phyloP scores from a whole-genome alignment of 257 asterid species.

The Primulina huaijiensis region DNA sequence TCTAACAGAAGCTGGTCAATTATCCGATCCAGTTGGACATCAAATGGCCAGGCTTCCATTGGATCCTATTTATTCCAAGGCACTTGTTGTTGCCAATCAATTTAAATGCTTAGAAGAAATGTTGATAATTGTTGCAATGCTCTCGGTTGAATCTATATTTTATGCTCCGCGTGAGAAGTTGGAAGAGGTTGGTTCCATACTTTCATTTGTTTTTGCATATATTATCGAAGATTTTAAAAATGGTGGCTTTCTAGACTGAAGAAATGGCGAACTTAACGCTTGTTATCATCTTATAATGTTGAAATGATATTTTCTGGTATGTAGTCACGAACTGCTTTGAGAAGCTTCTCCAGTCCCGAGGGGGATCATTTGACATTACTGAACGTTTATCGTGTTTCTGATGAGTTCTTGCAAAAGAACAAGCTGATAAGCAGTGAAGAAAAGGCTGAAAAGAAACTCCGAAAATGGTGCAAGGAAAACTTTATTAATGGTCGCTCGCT shows the following conservation, averaged over 20 bases:
- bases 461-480: slow-evolving; percentile 95
- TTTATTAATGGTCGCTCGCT: slow-evolving; percentile 85
- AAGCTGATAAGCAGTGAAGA: slow-evolving; percentile 42
- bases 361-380: slow-evolving; percentile 94
- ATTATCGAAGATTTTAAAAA: neutral
- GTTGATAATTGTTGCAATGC: slow-evolving; percentile 80
- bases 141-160: slow-evolving; percentile 87
- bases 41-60: slow-evolving; percentile 92
- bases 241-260: neutral
- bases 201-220: too few relatives aligned
- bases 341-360: slow-evolving; percentile 72
- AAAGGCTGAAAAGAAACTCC: slow-evolving; percentile 76
- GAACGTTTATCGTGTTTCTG: slow-evolving; percentile 70
- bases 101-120: slow-evolving; percentile 88
- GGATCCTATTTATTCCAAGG: slow-evolving; percentile 89
- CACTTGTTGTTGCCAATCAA: slow-evolving; percentile 78
- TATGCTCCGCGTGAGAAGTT: slow-evolving; percentile 89
- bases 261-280: too few relatives aligned
- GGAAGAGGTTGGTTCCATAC: slow-evolving; percentile 68
- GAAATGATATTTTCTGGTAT: slow-evolving; percentile 16
- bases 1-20: slow-evolving; percentile 66
- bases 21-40: slow-evolving; percentile 77
- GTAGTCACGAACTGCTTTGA: slow-evolving; percentile 80
- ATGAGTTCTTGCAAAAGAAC: slow-evolving; percentile 69
- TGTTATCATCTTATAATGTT: neutral